Base-by-base conservation (phyloP, 2,329 filamentous ascomycete genomes). In the Fusarium buharicum region DNA sequence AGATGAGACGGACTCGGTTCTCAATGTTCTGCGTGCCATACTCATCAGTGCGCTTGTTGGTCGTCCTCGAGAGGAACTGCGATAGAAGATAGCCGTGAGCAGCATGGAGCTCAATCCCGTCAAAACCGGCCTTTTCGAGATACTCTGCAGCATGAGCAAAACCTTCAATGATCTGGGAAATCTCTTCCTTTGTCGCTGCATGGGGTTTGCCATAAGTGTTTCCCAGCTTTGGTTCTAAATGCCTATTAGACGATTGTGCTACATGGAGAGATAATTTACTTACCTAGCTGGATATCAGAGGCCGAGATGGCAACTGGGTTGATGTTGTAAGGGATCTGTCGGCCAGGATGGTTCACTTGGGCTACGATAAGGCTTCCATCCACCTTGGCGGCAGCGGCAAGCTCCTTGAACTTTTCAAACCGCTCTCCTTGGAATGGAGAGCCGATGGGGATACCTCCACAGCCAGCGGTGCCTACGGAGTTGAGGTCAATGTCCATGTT, bases 401-500 rank as follows among this genome's bases (percentile, higher is more conserved):
- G 62, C 48, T 82, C 77, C 71, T 80, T 81, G 77, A 89, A 90
- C 0, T 75, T 79, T 20, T 90, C 84, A 64, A 90, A 90, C 8
- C 88, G 79, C 57, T 83, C 78, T 27, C 86, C 87, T 10, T 78
- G 74, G 51, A 81, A 83, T 0, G 77, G 73, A 11, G 81, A 80
- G 5, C 78, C 79, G 9, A 74, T 74, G 1, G 86, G 83, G 53
- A 91, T 85, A 68, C 90, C 85, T 6, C 77, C 75, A 70, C 87
- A 85, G 6, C 84, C 85, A 9, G 79, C 64, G 4, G 76, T 78
- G 61, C 86, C 84, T 3, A 87, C 73, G 33, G 86, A 80, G 41
- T 86, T 83, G 62, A 82, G 85, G 40, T 88, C 84, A 47, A 89
- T 81, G 80, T 88, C 86, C 55, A 88, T 77, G 74, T 90, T 90